phyloP scores from a whole-genome alignment of 2,329 filamentous ascomycete genomes.

The Sclerotinia spermophila region DNA sequence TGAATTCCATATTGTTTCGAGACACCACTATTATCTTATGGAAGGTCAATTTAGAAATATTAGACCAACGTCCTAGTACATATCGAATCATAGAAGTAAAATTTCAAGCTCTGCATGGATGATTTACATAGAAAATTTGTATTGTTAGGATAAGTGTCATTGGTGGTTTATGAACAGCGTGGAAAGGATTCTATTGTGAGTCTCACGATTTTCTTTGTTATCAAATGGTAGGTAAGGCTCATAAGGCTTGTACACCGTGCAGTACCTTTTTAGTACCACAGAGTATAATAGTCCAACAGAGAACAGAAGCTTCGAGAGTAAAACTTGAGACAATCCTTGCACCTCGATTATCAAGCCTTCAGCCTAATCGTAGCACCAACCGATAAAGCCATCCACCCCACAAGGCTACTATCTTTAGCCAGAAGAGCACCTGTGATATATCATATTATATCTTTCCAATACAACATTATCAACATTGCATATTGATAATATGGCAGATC shows the following conservation, averaged over 20 bases:
- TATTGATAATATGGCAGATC: slow-evolving; percentile 30
- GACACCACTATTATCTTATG: background rate
- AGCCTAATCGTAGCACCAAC: slow-evolving; percentile 16
- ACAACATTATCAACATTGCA: slow-evolving; percentile 1
- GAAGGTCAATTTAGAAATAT: background rate
- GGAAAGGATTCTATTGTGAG: background rate
- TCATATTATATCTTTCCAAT: background rate
- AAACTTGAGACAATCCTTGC: background rate
- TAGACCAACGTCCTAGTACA: background rate
- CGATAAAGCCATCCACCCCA: slow-evolving; percentile 18
- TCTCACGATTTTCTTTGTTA: background rate
- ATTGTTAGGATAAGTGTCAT: background rate
- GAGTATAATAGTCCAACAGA: too few species aligned
- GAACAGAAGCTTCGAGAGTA: slow-evolving; percentile 21
- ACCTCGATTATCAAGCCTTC: slow-evolving; percentile 21
- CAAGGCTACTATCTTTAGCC: slow-evolving; percentile 21
- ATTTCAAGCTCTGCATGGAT: background rate
- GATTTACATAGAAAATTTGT: background rate
- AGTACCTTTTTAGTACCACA: too few species aligned
- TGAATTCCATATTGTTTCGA: background rate
- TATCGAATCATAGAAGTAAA: background rate
- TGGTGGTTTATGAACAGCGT: background rate
- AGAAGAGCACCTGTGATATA: background rate
- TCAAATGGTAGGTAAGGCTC: background rate
- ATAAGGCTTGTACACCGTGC: too few species aligned